Percentiles rank a stretch among this genome's conserved stretches.
phyloP scores from a whole-genome alignment of 2,329 filamentous ascomycete genomes.

The Leptodontidium sp. region DNA sequence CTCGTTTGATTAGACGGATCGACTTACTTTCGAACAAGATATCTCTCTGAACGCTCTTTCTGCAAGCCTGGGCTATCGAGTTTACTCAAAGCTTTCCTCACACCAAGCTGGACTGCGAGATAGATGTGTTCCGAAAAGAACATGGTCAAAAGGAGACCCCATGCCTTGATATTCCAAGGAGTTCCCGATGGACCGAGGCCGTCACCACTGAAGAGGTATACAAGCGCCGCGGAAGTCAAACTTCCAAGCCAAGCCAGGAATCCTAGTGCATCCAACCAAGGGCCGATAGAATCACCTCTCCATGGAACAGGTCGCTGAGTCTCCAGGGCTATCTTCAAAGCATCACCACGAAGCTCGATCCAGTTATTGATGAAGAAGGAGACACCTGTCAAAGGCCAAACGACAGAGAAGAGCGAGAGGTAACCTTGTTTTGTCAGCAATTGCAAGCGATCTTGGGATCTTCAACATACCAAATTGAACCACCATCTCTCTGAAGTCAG shows the following conservation, averaged over 20 bases:
- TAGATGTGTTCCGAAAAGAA: constrained; percentile 91
- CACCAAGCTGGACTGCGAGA: constrained; percentile 76
- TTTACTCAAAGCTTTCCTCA: constrained; percentile 77
- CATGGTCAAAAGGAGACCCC: constrained; percentile 83
- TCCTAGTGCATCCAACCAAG: constrained; percentile 84
- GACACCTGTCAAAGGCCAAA: constrained; percentile 92
- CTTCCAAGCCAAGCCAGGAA: constrained; percentile 96
- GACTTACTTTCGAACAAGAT: constrained; percentile 79
- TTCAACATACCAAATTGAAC: constrained; percentile 72
- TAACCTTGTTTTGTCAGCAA: constrained; percentile 67
- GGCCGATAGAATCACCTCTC: constrained; percentile 92
- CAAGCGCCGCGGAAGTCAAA: constrained; percentile 84
- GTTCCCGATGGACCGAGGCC: constrained; percentile 70
- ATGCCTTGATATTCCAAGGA: constrained; percentile 75
- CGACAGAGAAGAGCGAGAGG: constrained; percentile 86
- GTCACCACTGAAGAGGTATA: constrained; percentile 85
- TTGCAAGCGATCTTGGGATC: background rate
- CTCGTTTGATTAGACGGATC: background rate
- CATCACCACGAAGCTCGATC: constrained; percentile 92
- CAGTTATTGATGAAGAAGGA: constrained; percentile 96
- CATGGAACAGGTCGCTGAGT: constrained; percentile 90
- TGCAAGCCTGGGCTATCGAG: constrained; percentile 87
- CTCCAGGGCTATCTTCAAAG: constrained; percentile 90
- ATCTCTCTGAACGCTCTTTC: constrained; percentile 84
- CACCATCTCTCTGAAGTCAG: constrained; percentile 93